Conservation (phyloP, 73 alveolate species). For the Tetrahymena borealis region DNA sequence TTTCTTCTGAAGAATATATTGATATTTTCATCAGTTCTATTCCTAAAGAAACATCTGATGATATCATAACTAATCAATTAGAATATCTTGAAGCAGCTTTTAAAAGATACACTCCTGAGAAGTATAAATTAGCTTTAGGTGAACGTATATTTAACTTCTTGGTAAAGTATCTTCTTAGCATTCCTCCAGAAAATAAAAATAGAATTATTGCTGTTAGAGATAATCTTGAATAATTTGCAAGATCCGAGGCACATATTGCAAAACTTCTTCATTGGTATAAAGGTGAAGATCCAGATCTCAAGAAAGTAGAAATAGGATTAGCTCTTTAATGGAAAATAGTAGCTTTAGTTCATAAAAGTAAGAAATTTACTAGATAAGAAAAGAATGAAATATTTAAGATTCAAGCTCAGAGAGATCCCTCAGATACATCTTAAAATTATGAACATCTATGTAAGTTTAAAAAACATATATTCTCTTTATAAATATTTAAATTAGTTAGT, state of each 20-base stretch:
- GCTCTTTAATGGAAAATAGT: constrained; percentile 31
- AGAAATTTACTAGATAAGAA: neutral
- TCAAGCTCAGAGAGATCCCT: constrained; percentile 4
- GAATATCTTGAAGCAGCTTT: neutral
- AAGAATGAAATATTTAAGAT: neutral
- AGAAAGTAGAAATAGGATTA: constrained; percentile 7
- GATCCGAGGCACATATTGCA: neutral
- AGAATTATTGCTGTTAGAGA: constrained; percentile 22
- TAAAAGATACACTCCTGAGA: constrained; percentile 20
- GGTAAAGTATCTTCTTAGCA: neutral
- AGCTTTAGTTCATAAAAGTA: constrained; percentile 1
- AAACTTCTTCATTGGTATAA: constrained; percentile 2
- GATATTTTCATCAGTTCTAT: neutral
- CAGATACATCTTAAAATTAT: constrained; percentile 12
- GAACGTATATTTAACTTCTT: constrained; percentile 9
- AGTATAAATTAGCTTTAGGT: neutral
- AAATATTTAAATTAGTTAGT: too few relatives aligned
- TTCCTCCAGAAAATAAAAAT: neutral
- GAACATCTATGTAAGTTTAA: neutral
- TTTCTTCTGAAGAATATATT: constrained; percentile 24
- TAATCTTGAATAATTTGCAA: constrained; percentile 6
- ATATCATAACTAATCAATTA: constrained; percentile 11
- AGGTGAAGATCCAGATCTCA: constrained; percentile 5
- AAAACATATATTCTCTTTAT: too few relatives aligned
- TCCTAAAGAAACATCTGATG: constrained; percentile 32